Evolutionary conservation across 371 early-diverging fungal genomes (phyloP).

Genomic region (Mucor plumbeus): DNA sequence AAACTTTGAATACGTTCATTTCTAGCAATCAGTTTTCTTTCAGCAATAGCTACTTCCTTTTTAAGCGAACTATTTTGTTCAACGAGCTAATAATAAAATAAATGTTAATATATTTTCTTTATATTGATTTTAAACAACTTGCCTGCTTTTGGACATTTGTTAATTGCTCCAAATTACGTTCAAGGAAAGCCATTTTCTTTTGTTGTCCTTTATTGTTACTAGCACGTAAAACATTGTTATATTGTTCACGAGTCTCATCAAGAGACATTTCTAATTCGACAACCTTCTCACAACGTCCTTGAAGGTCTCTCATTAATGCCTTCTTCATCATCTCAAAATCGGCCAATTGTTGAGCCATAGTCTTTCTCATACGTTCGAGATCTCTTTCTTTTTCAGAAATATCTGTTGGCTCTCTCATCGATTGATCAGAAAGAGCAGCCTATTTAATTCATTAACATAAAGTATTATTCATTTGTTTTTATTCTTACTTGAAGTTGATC

Average conservation of each 20-base stretch:
- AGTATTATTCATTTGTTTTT: too few species aligned
- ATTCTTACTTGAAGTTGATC: slow-evolving; percentile 16
- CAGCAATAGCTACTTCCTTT: slow-evolving; percentile 88
- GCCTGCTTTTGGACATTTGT: slow-evolving; percentile 92
- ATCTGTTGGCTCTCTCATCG: slow-evolving; percentile 24
- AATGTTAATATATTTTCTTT: background rate
- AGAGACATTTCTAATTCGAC: slow-evolving; percentile 94
- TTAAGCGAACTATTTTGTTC: slow-evolving; percentile 93
- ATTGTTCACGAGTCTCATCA: slow-evolving; percentile 92
- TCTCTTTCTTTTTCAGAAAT: slow-evolving; percentile 80
- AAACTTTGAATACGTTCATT: slow-evolving; percentile 93
- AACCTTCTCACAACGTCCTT: slow-evolving; percentile 92
- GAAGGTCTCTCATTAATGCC: slow-evolving; percentile 93
- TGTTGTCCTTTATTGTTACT: slow-evolving; percentile 86
- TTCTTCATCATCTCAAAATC: slow-evolving; percentile 97
- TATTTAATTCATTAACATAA: too few species aligned
- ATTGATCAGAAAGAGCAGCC: slow-evolving; percentile 39
- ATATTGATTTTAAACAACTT: background rate
- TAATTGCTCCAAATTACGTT: slow-evolving; percentile 94
- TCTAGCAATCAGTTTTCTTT: slow-evolving; percentile 88
- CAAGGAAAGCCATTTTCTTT: slow-evolving; percentile 94
- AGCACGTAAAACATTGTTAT: slow-evolving; percentile 80
- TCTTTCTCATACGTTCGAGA: slow-evolving; percentile 86
- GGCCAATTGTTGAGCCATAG: slow-evolving; percentile 87
- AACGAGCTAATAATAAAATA: slow-evolving; percentile 64